Evolutionary conservation across 164 flowering plant species (phyloP), one percentile per base, ranked within the genome.

Genomic region (Tetrastigma voinierianum): DNA sequence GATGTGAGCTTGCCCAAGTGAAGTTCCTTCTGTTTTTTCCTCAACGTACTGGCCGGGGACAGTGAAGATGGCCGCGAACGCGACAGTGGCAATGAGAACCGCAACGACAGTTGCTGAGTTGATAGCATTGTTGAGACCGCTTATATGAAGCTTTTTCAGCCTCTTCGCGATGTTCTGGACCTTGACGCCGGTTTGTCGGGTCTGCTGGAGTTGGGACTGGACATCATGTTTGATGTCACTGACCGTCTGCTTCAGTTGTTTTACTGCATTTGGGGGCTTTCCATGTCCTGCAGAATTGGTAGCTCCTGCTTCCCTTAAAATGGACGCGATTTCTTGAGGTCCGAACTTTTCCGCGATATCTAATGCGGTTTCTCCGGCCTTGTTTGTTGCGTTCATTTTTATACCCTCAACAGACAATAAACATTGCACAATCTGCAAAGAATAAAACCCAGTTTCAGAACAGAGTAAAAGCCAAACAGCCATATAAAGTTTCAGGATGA

Each of bases 1-100:
- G 12, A n/a, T 82, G 57, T 86, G 64, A 14, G 98, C 98, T 70
- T 90, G 81, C 46, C 98, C 99, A 18, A 87, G 75, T 0, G 88
- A 48, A 21, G 9, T 2, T 2, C 80, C 86, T 0, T 43, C 20
- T 2, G 40, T 25, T 14, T 64, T n/a, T 0, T 61, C 51, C 68
- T 89, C 87, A 25, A 82, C 88, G 62, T n/a, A 92, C 69, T 91
- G 96, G 20, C 97, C 99, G 20, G 99, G 99, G n/a, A 92, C 90
- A 9, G 88, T 83, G 78, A 90, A 95, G 59, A 95, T 95, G 64
- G 97, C 99, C 2, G 99, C 99, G 72, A 96, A n/a, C n/a, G n/a
- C 98, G 32, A 96, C 97, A 9, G 98, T 89, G 14, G 99, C 99
- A 43, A 96, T 93, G 62, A 96, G 95, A 61, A 96, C 98, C n/a